Evolutionary conservation across 805 yeast species (phyloP), one percentile per base, ranked within the genome.

Genomic region (Zygotorulaspora florentina): DNA sequence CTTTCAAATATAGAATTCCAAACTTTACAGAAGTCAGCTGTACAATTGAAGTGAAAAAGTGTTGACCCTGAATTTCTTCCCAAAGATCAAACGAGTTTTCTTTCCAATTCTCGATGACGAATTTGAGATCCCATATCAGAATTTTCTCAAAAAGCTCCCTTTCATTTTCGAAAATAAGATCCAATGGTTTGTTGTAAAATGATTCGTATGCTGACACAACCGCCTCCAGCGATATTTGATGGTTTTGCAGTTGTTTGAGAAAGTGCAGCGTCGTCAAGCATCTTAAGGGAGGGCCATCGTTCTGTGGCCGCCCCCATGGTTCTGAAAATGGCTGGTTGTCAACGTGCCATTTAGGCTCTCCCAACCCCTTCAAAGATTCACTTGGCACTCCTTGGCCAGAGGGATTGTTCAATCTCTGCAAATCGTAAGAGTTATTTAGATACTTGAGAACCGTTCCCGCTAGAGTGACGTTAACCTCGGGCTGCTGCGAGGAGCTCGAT

Each of bases 221-320:
- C n/a, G 64, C 60, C 0, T 60, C 45, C 12, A 54, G 51, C 51
- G 58, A 9, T 39, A 47, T 17, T 16, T 65, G 59, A 45, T 63
- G 62, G 20, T 64, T 58, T 5, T 64, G 54, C 47, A 81, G 63
- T 2, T 74, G 54, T 17, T 69, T 65, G 48, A 86, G 54, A 59
- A 79, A 86, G 50, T 75, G 75, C 31, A 77, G 64, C 17, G 83
- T 72, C 1, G 96, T 75, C 45, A 83, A 74, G 9, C 81, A 74
- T 56, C 97, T 74, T 46, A 91, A 71, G 1, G 95, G 90, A 0
- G 98, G 96, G 0, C 98, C 98, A 64, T 91, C 98, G 48, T 88
- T 76, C 66, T 91, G 98, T 1, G 98, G 98, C 55, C 98, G 73
- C 2, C 98, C 98, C 98, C 98, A 91, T 29, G 70, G 62, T 2